Evolutionary conservation across 2,329 filamentous ascomycete species (phyloP), one percentile per base, ranked within the genome.

Genomic region (Nemania sp.): DNA sequence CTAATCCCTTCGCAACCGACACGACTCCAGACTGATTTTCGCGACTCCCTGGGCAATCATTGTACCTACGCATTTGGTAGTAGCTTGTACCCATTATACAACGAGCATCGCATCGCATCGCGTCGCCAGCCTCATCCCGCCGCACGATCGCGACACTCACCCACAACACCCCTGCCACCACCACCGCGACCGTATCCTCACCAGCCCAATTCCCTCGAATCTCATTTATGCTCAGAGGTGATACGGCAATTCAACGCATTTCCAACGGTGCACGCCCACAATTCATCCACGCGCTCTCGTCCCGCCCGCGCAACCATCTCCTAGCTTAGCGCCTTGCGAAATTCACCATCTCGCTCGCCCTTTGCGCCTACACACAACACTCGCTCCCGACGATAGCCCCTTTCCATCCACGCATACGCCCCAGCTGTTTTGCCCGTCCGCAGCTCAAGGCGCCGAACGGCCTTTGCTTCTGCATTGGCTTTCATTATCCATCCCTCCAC

Each of bases 381-480:
- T 41, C 26, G 11, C 38, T n/a, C 29, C n/a, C 38, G 11, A 22
- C 20, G 18, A 52, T 35, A 22, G 11, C 20, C 38, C 59, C 27
- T 49, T 8, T 56, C 57, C 32, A 35, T 52, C n/a, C n/a, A n/a
- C n/a, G n/a, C n/a, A n/a, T 20, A 29, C 29, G 27, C 35, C 7
- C 27, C 3, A 6, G 5, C 18, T 18, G 13, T 32, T 27, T 51
- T 51, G 49, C 20, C 26, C 41, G 22, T 10, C 32, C 27, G 24
- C 47, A 11, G 60, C 61, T 62, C 57, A 38, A 43, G 65, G 68
- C 54, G 65, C 32, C 35, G 58, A 47, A 41, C 59, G 20, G 60
- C 59, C 67, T 64, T 62, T 61, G 62, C 68, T 55, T 62, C 41
- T 64, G 66, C 68, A 70, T 49, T 69, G 68, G 62, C 66, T 49